Percentiles rank a stretch among this genome's conserved stretches.
Conservation (phyloP, 2,329 filamentous ascomycete genomes). For the Samsoniella hepiali region DNA sequence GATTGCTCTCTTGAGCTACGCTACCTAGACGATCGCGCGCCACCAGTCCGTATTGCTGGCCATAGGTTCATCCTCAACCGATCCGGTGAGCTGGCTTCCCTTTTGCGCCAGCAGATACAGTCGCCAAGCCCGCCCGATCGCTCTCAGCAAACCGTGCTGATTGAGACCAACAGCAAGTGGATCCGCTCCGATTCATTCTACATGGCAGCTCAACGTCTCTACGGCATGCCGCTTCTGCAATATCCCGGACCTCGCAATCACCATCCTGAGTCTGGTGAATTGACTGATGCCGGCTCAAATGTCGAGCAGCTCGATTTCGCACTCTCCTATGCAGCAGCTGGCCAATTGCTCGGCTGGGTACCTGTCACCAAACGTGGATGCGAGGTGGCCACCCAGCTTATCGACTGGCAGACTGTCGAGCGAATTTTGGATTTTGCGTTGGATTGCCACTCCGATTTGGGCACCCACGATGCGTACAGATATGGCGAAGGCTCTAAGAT, state of each 20-base stretch:
- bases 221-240: constrained; percentile 50
- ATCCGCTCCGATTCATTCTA: constrained; percentile 55
- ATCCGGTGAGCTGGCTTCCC: constrained; percentile 36
- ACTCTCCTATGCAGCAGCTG: constrained; percentile 64
- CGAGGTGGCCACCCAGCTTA: constrained; percentile 53
- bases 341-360: constrained; percentile 53
- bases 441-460: constrained; percentile 34
- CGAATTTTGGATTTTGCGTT: constrained; percentile 58
- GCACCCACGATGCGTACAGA: constrained; percentile 44
- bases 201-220: constrained; percentile 55
- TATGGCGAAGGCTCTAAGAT: constrained; percentile 51
- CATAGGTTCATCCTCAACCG: constrained; percentile 56
- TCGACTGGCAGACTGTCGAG: constrained; percentile 63
- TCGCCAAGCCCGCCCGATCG: constrained; percentile 29
- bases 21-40: constrained; percentile 36
- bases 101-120: constrained; percentile 28
- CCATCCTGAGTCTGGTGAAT: constrained; percentile 28
- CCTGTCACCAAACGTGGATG: constrained; percentile 56
- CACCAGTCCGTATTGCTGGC: constrained; percentile 44
- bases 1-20: constrained; percentile 44
- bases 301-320: constrained; percentile 50
- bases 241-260: constrained; percentile 30
- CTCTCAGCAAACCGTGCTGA: constrained; percentile 31
- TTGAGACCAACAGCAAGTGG: constrained; percentile 51
- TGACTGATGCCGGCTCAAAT: constrained; percentile 37